These are phyloP conservation scores for Alliaria petiolata DNA, from an alignment of 345 rosid species.

Conservation along the genomic window DNA sequence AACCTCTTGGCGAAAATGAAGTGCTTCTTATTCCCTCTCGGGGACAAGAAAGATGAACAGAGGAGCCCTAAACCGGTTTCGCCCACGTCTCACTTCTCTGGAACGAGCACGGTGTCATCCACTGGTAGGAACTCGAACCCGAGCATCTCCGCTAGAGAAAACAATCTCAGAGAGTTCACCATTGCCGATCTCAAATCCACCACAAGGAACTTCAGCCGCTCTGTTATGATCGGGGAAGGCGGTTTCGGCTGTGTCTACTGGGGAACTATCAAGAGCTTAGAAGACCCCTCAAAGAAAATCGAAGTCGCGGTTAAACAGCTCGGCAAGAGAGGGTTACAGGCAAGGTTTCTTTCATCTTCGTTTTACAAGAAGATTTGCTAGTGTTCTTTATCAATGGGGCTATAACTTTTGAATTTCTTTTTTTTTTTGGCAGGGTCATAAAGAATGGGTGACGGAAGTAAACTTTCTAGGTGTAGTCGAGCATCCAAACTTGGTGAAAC, in stretches of 20 bases:
- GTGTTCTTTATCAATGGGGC: too few species aligned
- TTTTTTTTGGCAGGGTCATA: conserved; percentile 72
- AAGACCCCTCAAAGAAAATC: conserved; percentile 53
- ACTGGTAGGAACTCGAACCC: conserved; percentile 43
- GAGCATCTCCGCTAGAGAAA: conserved; percentile 41
- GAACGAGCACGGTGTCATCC: conserved; percentile 52
- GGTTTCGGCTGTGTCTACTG: conserved; percentile 85
- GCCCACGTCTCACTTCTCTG: conserved; percentile 30
- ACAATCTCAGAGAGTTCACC: conserved; percentile 68
- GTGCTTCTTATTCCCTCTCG: conserved; percentile 52
- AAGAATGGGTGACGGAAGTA: conserved; percentile 90
- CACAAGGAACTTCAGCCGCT: conserved; percentile 82
- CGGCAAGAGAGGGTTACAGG: conserved; percentile 75
- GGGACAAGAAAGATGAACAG: conserved; percentile 55
- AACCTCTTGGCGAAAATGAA: conserved; percentile 39
- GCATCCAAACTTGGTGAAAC: conserved; percentile 82
- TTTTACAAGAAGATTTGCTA: not conserved
- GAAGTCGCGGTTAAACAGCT: conserved; percentile 92
- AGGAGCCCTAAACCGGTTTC: conserved; percentile 43
- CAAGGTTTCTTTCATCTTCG: conserved; percentile 17
- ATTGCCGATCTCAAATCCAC: conserved; percentile 68
- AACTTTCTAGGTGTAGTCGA: conserved; percentile 83
- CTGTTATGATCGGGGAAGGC: conserved; percentile 84
- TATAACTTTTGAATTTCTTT: too few species aligned
- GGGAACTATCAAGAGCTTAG: conserved; percentile 51